phyloP scores from a whole-genome alignment of 805 yeast species.

The Dipodascus geniculatus region DNA sequence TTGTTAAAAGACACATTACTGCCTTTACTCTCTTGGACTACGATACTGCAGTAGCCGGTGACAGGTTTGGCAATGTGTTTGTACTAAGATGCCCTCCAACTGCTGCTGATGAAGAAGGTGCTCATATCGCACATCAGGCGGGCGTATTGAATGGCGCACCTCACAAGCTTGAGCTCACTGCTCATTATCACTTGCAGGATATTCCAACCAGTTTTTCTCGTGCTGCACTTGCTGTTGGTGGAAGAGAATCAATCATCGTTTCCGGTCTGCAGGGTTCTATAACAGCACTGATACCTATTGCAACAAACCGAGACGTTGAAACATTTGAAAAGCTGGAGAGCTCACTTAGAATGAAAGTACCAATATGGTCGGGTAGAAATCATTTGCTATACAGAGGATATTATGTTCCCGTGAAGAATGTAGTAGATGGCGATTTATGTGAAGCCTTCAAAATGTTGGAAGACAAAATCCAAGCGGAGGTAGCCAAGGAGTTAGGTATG shows the following conservation, averaged over 20 bases:
- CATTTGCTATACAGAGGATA: constrained; percentile 61
- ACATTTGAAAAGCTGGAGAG: constrained; percentile 46
- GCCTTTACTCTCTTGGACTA: constrained; percentile 51
- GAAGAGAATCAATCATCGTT: constrained; percentile 54
- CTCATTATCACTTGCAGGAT: constrained; percentile 60
- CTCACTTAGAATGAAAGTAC: constrained; percentile 20
- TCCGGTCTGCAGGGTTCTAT: constrained; percentile 74
- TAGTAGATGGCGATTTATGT: constrained; percentile 81
- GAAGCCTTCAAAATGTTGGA: constrained; percentile 37
- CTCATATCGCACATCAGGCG: constrained; percentile 27
- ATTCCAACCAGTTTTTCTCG: constrained; percentile 50
- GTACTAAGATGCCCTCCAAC: constrained; percentile 49
- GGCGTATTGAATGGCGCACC: constrained; percentile 38
- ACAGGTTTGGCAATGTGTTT: constrained; percentile 73
- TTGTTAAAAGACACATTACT: constrained; percentile 54
- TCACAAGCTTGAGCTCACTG: constrained; percentile 35
- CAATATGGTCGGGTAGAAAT: constrained; percentile 49
- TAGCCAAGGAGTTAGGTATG: constrained; percentile 24
- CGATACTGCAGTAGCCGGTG: constrained; percentile 73
- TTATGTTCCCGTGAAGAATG: constrained; percentile 65
- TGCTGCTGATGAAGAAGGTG: constrained; percentile 40
- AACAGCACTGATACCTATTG: constrained; percentile 61
- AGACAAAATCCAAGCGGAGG: constrained; percentile 12
- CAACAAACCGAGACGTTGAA: constrained; percentile 47
- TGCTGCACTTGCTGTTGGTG: constrained; percentile 47